Evolutionary conservation across 1,284 basidiomycete species (phyloP).

Genomic region (Mrakiaceae sp.): DNA sequence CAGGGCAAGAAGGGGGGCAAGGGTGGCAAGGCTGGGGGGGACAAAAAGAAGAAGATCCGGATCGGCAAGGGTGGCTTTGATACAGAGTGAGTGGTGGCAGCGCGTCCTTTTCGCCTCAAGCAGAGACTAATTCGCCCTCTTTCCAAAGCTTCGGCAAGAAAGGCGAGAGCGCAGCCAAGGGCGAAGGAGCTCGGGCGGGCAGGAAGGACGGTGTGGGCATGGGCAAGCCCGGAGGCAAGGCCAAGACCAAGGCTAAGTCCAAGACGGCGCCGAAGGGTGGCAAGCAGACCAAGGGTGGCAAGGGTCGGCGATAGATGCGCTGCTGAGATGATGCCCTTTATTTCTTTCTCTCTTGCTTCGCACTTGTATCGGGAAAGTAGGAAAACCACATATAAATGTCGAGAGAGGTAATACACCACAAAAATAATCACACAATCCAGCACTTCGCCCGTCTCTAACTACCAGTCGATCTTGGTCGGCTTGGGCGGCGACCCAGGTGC

Average conservation of each 20-base stretch:
- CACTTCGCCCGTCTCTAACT: neutral
- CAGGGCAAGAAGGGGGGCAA: slow-evolving; percentile 28
- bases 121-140: no score
- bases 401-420: neutral
- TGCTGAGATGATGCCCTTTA: slow-evolving; percentile 45
- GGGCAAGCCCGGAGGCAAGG: slow-evolving; percentile 1
- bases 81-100: slow-evolving; percentile 1
- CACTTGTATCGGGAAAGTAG: no score
- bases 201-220: slow-evolving; percentile 16
- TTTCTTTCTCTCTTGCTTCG: no score
- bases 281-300: neutral
- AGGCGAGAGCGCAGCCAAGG: slow-evolving; percentile 1
- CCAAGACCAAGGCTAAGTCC: slow-evolving; percentile 8
- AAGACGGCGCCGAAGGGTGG: slow-evolving; percentile 13
- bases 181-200: slow-evolving; percentile 17
- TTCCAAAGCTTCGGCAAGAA: slow-evolving; percentile 7
- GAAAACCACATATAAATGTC: neutral
- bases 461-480: slow-evolving; percentile 2
- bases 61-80: slow-evolving; percentile 18
- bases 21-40: slow-evolving; percentile 17
- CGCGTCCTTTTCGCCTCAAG: no score
- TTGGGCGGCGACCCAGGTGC: neutral
- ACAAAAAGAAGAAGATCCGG: slow-evolving; percentile 18
- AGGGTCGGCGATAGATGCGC: neutral
- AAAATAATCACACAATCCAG: no score